A percentile compares a stretch with the other conserved stretches of the same genome.
Conservation (phyloP, 495 filamentous ascomycete species). For the Chaetomium tenue region DNA sequence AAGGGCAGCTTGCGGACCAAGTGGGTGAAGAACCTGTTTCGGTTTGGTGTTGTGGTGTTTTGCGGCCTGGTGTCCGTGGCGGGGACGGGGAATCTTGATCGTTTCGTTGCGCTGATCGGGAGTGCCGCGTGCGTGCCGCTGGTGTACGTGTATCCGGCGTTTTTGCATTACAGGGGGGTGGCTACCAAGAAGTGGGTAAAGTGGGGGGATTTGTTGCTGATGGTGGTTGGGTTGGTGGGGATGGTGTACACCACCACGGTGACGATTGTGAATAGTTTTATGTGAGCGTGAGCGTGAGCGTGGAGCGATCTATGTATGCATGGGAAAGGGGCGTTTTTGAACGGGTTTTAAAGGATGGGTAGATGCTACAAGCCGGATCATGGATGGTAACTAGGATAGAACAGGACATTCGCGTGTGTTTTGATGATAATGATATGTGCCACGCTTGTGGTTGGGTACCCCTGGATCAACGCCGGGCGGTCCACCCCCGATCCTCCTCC, state of each 20-base stretch:
- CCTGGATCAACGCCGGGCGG: no score
- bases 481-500: no score
- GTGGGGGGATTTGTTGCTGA: constrained; percentile 53
- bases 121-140: constrained; percentile 72
- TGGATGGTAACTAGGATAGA: no score
- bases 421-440: no score
- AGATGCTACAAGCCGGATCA: no score
- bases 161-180: constrained; percentile 58
- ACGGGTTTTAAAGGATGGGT: neutral
- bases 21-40: constrained; percentile 66
- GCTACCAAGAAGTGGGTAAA: constrained; percentile 50
- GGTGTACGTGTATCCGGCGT: constrained; percentile 90
- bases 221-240: constrained; percentile 54
- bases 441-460: no score
- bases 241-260: constrained; percentile 64
- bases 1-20: constrained; percentile 55
- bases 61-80: constrained; percentile 53
- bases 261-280: constrained; percentile 50
- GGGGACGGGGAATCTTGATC: constrained; percentile 60
- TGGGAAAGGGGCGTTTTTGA: neutral
- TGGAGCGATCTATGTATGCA: neutral
- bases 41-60: constrained; percentile 46
- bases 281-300: constrained; percentile 9
- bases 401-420: no score
- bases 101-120: constrained; percentile 64